phyloP scores from a whole-genome alignment of 2,329 filamentous ascomycete genomes.

The Colletotrichum sp. region DNA sequence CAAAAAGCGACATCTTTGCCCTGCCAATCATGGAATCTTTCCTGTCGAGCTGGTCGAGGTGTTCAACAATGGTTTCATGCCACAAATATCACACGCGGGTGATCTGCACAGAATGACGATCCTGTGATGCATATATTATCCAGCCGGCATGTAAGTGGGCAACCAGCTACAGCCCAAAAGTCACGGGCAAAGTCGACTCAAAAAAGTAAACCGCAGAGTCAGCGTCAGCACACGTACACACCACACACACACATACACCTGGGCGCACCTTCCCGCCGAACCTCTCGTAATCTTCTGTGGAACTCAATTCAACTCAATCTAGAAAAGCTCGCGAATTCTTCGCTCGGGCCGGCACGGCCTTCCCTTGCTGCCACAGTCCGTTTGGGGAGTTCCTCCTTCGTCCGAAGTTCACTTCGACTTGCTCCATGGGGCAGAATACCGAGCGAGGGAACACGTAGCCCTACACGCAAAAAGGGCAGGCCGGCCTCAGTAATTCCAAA shows the following conservation, averaged over 20 bases:
- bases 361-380: not conserved
- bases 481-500: not conserved
- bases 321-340: not conserved
- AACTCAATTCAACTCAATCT: not conserved
- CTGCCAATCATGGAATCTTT: not conserved
- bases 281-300: not conserved
- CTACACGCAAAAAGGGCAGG: not conserved
- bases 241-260: not conserved
- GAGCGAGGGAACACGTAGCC: not conserved
- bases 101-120: not conserved
- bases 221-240: not conserved
- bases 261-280: not conserved
- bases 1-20: constrained; percentile 28
- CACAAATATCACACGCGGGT: not conserved
- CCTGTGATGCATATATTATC: not conserved
- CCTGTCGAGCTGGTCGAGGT: not conserved
- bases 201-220: not conserved
- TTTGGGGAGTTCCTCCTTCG: not conserved
- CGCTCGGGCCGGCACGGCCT: not conserved
- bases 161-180: not conserved
- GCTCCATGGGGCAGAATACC: not conserved
- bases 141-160: not conserved
- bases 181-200: not conserved
- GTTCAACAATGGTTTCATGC: not conserved
- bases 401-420: not conserved